These are phyloP conservation scores for Beauveria bassiana DNA, from an alignment of 2,329 filamentous ascomycete genomes.

Conservation along the genomic window DNA sequence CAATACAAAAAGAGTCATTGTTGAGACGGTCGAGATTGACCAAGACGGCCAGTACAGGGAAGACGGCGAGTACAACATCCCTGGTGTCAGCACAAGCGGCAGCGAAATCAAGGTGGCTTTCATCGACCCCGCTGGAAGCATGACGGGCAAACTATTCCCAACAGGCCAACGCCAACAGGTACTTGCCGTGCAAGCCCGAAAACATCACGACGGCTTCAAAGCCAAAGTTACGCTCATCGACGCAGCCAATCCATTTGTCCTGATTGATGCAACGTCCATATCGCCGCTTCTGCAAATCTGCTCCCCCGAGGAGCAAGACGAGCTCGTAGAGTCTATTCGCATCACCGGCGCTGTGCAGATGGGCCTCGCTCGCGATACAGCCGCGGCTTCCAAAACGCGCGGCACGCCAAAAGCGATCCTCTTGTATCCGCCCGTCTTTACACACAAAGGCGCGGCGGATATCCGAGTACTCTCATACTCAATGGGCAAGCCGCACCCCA, in stretches of 20 bases:
- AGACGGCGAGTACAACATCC: conserved; percentile 46
- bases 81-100: conserved; percentile 47
- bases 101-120: conserved; percentile 52
- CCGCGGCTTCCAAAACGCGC: neutral
- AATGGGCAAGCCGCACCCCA: conserved; percentile 43
- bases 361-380: conserved; percentile 25
- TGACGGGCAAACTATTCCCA: conserved; percentile 51
- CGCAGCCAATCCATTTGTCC: conserved; percentile 34
- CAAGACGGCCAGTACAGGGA: conserved; percentile 37
- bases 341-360: neutral
- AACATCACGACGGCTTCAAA: conserved; percentile 18
- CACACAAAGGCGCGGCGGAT: neutral
- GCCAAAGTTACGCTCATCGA: conserved; percentile 27
- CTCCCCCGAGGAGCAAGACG: conserved; percentile 9
- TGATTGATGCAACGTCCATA: conserved; percentile 38
- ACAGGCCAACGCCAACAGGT: conserved; percentile 42
- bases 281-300: conserved; percentile 14
- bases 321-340: conserved; percentile 21
- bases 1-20: conserved; percentile 51
- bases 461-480: conserved; percentile 36
- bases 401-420: neutral
- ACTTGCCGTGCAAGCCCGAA: neutral
- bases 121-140: conserved; percentile 50
- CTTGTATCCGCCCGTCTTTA: neutral
- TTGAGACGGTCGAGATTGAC: conserved; percentile 43